Evolutionary conservation across 2,329 filamentous ascomycete species (phyloP), one percentile per base, ranked within the genome.

Genomic region (Nakataea oryzae): DNA sequence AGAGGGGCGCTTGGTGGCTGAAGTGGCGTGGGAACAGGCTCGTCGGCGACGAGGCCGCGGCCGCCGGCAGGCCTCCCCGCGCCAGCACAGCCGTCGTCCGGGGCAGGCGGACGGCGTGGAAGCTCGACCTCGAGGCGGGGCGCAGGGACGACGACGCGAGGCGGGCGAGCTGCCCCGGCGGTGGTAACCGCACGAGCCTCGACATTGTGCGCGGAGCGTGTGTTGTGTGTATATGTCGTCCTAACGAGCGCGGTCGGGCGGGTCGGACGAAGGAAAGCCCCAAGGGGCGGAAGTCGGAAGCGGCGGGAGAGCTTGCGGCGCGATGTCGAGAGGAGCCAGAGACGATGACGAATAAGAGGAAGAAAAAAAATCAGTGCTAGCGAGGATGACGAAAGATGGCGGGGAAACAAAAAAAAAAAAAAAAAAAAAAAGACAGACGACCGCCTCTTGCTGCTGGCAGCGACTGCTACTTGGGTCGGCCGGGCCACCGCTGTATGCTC

Each of bases 161-260:
- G 59, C 66, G 68, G 62, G 68, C 66, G 63, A 72, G 65, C 64
- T 70, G 70, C 65, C 66, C 67, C 60, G 70, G 21, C 41, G 41
- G 41, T 50, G 41, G 41, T 50, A 50, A 50, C 65, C 41, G 70
- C 67, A 50, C 41, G 58, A 68, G 67, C 62, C 71, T 69, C 64
- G 72, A 67, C 64, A 72, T 66, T 55, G 65, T 67, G 61, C 67
- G 62, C 65, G 67, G 67, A 34, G 47, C 54, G 41, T 47, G 41
- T 47, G 32, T 41, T 61, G 30, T 54, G 26, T 32, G 57, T 50
- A 59, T 21, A 30, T 26, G 60, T 57, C 28, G 41, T 50, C 41
- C 41, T 24, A 3, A 11, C 24, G 41, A n/a, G 41, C 11, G 41
- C 41, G 41, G 21, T 50, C 41, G 41, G 41, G 24, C 41, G 21